Conservation (phyloP, 306 rosid genomes). For the Vigna unguiculata region DNA sequence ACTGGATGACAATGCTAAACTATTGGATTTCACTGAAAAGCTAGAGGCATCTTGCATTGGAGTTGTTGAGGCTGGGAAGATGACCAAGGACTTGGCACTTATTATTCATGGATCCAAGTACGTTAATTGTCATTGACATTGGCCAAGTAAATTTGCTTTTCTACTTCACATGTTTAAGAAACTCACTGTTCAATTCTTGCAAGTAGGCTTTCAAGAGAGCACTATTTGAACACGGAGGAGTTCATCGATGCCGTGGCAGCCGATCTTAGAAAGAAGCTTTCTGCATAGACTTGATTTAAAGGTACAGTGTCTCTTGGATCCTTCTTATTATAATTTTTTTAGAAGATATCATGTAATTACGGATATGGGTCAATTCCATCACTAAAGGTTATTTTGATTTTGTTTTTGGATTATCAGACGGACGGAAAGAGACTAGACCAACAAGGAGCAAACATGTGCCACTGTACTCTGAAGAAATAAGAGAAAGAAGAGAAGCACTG, state of each 20-base stretch:
- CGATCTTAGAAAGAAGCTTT: constrained; percentile 66
- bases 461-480: constrained; percentile 41
- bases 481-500: constrained; percentile 34
- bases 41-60: constrained; percentile 89
- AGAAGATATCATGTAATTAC: not conserved
- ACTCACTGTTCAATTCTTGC: constrained; percentile 17
- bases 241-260: constrained; percentile 92
- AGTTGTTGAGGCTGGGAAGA: constrained; percentile 89
- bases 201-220: constrained; percentile 77
- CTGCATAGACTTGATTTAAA: constrained; percentile 51
- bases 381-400: not conserved
- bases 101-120: constrained; percentile 90
- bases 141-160: constrained; percentile 12
- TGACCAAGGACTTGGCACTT: constrained; percentile 99
- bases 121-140: constrained; percentile 28
- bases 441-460: not conserved
- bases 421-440: constrained; percentile 5
- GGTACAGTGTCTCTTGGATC: constrained; percentile 6
- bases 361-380: not conserved
- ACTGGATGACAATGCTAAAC: constrained; percentile 77
- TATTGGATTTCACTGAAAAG: constrained; percentile 77
- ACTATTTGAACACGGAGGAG: constrained; percentile 89
- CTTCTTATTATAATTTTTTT: not conserved
- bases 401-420: constrained; percentile 37
- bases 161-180: constrained; percentile 20